phyloP scores from a whole-genome alignment of 345 rosid species.

The Euphorbia lathyris region DNA sequence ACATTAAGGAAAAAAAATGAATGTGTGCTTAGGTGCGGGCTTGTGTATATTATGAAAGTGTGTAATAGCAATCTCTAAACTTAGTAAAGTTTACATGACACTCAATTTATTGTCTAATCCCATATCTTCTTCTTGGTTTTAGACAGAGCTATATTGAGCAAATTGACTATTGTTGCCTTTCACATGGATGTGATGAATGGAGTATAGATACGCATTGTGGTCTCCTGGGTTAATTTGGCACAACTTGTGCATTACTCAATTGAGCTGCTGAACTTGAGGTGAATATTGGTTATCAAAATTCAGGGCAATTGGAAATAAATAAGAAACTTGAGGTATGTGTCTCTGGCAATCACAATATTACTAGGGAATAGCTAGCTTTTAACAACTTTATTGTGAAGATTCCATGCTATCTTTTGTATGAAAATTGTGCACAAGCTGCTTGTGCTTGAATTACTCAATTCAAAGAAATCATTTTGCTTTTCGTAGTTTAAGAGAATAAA shows the following conservation, averaged over 20 bases:
- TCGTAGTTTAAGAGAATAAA: background rate
- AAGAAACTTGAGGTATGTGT: background rate
- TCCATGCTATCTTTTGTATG: background rate
- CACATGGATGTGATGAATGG: background rate
- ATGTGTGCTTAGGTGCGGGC: background rate
- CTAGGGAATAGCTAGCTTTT: background rate
- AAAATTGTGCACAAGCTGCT: background rate
- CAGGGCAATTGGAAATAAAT: background rate
- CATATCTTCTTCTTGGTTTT: background rate
- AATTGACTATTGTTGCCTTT: background rate
- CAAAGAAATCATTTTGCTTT: too few relatives aligned
- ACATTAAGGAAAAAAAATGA: too few relatives aligned
- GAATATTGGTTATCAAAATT: background rate
- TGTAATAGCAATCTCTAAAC: background rate
- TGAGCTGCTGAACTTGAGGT: background rate
- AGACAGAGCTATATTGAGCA: background rate
- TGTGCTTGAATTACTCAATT: background rate
- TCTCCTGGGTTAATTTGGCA: background rate
- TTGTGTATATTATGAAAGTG: background rate
- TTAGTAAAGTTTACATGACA: background rate
- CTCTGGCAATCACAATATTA: background rate
- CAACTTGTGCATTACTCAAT: background rate
- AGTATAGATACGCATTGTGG: conserved; percentile 1
- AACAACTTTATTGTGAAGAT: background rate
- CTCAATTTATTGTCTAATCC: background rate